Evolutionary conservation across 1,139 yeast genomes (phyloP).

Genomic region (Debaryomyces subglobosus): DNA sequence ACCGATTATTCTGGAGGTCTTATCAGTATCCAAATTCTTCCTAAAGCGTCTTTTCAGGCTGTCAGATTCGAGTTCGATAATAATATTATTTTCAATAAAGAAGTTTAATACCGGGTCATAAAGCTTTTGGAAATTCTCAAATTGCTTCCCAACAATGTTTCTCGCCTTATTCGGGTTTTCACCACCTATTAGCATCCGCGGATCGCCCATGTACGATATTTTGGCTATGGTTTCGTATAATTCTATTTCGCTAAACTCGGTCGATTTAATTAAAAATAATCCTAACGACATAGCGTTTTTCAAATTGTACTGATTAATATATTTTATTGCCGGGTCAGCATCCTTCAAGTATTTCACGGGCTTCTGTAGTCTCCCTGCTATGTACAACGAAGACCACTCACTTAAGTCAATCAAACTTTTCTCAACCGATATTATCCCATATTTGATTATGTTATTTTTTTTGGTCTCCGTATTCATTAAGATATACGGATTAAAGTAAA

Average conservation of each 20-base stretch:
- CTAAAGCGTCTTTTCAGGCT: constrained; percentile 20
- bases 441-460: constrained; percentile 60
- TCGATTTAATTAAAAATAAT: constrained; percentile 46
- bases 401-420: constrained; percentile 66
- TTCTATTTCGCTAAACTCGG: constrained; percentile 57
- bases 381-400: constrained; percentile 82
- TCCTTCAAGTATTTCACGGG: constrained; percentile 81
- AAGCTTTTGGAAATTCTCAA: constrained; percentile 63
- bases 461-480: constrained; percentile 48
- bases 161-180: constrained; percentile 88
- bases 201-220: constrained; percentile 88
- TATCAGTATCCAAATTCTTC: constrained; percentile 19
- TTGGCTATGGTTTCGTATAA: constrained; percentile 79
- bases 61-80: constrained; percentile 16
- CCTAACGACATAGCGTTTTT: constrained; percentile 81
- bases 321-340: constrained; percentile 55
- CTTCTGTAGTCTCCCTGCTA: constrained; percentile 93
- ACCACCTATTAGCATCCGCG: constrained; percentile 83
- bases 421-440: constrained; percentile 77
- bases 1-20: constrained; percentile 34
- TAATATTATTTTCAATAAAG: constrained; percentile 25
- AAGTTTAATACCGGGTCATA: constrained; percentile 62
- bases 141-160: constrained; percentile 83
- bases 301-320: constrained; percentile 75
- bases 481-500: constrained; percentile 91